Evolutionary conservation across 1,284 basidiomycete genomes (phyloP).

Genomic region (Rhodotorula mucilaginosa): DNA sequence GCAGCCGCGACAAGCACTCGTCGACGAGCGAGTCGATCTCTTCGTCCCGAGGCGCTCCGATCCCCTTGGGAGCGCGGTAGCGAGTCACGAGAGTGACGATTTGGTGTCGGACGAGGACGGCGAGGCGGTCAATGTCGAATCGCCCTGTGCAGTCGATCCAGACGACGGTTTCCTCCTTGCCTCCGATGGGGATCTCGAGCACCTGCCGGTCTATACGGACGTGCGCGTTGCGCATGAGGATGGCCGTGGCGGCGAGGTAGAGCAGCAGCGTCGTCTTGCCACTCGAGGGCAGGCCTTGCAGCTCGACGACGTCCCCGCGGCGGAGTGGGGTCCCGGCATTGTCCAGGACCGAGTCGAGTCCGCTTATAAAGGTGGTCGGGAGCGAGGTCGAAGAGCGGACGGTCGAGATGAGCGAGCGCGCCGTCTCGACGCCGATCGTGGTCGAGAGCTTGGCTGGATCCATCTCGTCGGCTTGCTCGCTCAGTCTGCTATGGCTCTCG

Average conservation of each 20-base stretch:
- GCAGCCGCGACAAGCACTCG: conserved; percentile 57
- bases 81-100: conserved; percentile 37
- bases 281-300: conserved; percentile 67
- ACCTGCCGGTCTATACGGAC: conserved; percentile 24
- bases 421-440: conserved; percentile 5
- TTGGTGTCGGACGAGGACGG: conserved; percentile 55
- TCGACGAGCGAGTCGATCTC: conserved; percentile 33
- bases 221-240: conserved; percentile 54
- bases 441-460: background rate
- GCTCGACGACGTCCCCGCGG: conserved; percentile 64
- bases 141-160: conserved; percentile 66
- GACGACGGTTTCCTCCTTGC: conserved; percentile 63
- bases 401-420: conserved; percentile 19
- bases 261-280: conserved; percentile 73
- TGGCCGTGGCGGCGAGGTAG: conserved; percentile 61
- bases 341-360: conserved; percentile 34
- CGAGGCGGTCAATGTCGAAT: conserved; percentile 61
- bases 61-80: conserved; percentile 17
- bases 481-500: too few species aligned
- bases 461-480: background rate
- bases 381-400: conserved; percentile 23
- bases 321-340: conserved; percentile 47
- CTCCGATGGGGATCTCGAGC: conserved; percentile 50
- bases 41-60: conserved; percentile 12
- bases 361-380: conserved; percentile 26